Conservation (phyloP, 2,329 filamentous ascomycete genomes). For the Trichoderma koningii region DNA sequence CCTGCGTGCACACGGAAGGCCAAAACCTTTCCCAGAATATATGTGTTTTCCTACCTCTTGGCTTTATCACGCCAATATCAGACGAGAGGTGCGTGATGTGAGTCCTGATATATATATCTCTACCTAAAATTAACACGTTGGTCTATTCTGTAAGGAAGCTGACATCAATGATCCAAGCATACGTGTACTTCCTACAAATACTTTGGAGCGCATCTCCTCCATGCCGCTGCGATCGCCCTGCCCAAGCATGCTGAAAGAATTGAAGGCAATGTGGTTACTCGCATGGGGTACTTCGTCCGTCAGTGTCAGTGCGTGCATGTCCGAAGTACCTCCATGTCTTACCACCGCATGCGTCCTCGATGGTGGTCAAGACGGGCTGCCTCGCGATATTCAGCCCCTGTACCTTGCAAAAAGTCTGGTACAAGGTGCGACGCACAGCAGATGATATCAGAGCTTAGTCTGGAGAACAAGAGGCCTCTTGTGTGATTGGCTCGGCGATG, state of each 20-base stretch:
- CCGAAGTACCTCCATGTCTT: no score
- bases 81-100: conserved; percentile 11
- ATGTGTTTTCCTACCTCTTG: no score
- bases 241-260: no score
- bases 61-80: neutral
- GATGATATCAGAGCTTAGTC: neutral
- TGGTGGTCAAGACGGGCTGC: conserved; percentile 11
- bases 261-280: no score
- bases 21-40: no score
- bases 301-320: neutral
- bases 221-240: no score
- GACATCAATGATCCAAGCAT: no score
- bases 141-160: no score
- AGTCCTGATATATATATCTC: no score
- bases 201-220: no score
- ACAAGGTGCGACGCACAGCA: neutral
- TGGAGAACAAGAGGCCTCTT: neutral
- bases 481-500: conserved; percentile 1
- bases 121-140: neutral
- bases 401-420: neutral
- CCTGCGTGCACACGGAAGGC: neutral
- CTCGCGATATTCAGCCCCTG: conserved; percentile 5
- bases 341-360: neutral
- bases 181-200: no score
- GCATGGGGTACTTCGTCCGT: no score